A percentile compares a stretch with the other conserved stretches of the same genome.
Evolutionary conservation across 139 green algal species (phyloP).

Genomic region (Picochlorum sp.): DNA sequence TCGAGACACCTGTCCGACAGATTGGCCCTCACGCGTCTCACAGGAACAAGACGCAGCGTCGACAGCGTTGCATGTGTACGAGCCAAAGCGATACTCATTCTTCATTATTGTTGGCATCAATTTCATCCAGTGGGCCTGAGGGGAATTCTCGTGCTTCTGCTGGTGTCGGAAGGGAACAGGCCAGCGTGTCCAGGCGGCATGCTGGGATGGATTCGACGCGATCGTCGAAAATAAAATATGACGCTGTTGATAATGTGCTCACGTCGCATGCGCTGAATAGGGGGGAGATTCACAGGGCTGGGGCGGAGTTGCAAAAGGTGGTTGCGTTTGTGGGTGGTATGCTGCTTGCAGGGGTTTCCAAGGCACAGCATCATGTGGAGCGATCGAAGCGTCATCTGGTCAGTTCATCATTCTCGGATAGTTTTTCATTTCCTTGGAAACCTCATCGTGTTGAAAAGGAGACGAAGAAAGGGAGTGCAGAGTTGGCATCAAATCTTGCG

Average conservation of each 20-base stretch:
- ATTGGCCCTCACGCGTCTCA: no score
- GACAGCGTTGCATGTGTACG: no score
- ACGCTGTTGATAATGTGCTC: not conserved
- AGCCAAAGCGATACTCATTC: no score
- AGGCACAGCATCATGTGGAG: slow-evolving; percentile 16
- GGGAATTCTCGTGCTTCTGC: no score
- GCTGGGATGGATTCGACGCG: no score
- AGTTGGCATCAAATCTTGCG: slow-evolving; percentile 15
- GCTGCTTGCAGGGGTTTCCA: slow-evolving; percentile 14
- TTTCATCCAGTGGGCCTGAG: no score
- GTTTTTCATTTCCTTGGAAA: slow-evolving; percentile 21
- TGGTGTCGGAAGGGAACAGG: no score
- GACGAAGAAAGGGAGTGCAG: slow-evolving; percentile 1
- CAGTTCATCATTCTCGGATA: slow-evolving; percentile 18
- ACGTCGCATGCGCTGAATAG: not conserved
- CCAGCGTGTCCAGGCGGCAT: no score
- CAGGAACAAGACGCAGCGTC: no score
- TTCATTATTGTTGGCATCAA: no score
- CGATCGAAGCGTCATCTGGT: not conserved
- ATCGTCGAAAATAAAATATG: not conserved
- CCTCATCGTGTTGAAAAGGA: not conserved
- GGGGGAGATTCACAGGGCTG: slow-evolving; percentile 1
- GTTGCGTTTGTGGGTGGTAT: slow-evolving; percentile 14
- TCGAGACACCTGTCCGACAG: no score
- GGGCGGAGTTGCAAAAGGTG: slow-evolving; percentile 10